Evolutionary conservation across 805 yeast genomes (phyloP).

Genomic region (Candida oleophila): DNA sequence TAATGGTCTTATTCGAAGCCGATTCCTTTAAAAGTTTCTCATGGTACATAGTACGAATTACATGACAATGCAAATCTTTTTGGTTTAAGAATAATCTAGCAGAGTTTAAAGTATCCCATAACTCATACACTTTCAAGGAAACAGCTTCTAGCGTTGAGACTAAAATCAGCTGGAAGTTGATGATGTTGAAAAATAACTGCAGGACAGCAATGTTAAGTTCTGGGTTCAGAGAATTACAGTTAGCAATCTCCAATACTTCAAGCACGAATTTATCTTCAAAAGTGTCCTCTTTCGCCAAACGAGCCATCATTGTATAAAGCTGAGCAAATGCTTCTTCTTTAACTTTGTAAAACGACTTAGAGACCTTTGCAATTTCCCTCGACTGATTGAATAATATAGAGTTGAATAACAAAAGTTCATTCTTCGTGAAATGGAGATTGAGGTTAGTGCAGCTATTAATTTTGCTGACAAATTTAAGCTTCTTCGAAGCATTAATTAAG

Average conservation of each 20-base stretch:
- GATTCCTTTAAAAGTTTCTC: conserved; percentile 40
- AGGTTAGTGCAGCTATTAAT: conserved; percentile 4
- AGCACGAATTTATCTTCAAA: background rate
- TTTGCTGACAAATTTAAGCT: conserved; percentile 28
- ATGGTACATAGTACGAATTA: conserved; percentile 53
- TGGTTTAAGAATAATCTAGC: conserved; percentile 67
- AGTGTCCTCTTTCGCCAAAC: background rate
- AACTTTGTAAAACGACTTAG: conserved; percentile 40
- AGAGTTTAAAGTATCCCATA: conserved; percentile 60
- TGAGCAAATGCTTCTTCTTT: conserved; percentile 40
- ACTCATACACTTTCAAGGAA: conserved; percentile 32
- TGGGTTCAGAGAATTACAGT: conserved; percentile 4
- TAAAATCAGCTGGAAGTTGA: conserved; percentile 8
- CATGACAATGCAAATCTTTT: conserved; percentile 54
- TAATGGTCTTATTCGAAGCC: conserved; percentile 21
- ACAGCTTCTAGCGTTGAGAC: conserved; percentile 15
- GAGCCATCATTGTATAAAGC: conserved; percentile 13
- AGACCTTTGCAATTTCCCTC: conserved; percentile 17
- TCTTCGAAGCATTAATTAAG: conserved; percentile 17
- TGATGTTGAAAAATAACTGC: conserved; percentile 13
- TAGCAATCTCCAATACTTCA: background rate
- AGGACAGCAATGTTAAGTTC: conserved; percentile 25
- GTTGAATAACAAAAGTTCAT: conserved; percentile 5
- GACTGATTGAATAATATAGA: conserved; percentile 19
- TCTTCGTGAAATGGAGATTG: background rate